Evolutionary conservation across 257 asterid genomes (phyloP).

Genomic region (Petrea volubilis): DNA sequence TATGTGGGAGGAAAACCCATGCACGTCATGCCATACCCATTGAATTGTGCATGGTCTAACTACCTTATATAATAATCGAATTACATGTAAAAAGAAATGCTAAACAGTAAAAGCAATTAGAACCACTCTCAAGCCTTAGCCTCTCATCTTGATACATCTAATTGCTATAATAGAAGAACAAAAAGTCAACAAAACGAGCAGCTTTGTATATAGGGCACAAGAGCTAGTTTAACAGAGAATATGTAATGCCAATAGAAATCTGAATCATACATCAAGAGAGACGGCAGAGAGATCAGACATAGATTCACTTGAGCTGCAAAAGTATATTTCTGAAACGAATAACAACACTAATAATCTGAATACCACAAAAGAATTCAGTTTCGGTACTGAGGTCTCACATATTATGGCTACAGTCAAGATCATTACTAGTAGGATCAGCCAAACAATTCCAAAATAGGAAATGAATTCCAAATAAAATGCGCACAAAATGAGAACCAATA

Average conservation of each 20-base stretch:
- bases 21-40: slow-evolving; percentile 6
- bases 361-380: background rate
- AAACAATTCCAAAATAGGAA: background rate
- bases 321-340: background rate
- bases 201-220: too few species aligned
- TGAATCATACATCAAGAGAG: background rate
- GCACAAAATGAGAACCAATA: background rate
- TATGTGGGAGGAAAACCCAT: background rate
- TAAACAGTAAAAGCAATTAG: too few species aligned
- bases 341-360: background rate
- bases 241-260: background rate
- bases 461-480: background rate
- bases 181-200: too few species aligned
- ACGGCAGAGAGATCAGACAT: background rate
- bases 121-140: too few species aligned
- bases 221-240: background rate
- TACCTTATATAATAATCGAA: background rate
- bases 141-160: too few species aligned
- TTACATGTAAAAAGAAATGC: too few species aligned
- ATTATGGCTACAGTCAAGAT: slow-evolving; percentile 12
- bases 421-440: background rate
- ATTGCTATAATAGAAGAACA: too few species aligned
- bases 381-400: slow-evolving; percentile 12
- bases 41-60: slow-evolving; percentile 19
- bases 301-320: background rate